Evolutionary conservation across 2,329 filamentous ascomycete genomes (phyloP), one percentile per base, ranked within the genome.

Genomic region (Apiospora malaysiana): DNA sequence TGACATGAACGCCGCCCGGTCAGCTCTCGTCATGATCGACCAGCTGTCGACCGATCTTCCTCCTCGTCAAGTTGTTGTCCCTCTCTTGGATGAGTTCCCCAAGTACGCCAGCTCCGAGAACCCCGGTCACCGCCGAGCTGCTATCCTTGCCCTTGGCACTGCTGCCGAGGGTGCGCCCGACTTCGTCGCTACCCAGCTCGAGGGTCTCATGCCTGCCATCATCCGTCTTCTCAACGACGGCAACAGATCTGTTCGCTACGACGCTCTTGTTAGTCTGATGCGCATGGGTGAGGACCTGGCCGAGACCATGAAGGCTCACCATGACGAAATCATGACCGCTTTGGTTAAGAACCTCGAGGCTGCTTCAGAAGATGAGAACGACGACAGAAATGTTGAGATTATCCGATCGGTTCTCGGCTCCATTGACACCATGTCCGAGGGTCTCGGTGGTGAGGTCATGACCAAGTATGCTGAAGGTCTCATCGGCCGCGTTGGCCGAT

Each of bases 151-250:
- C 67, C 89, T 99, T 6, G 95, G 95, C 72, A 97, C 95, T 85
- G 95, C 94, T 76, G 95, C 97, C 69, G 96, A 98, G 85, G 96
- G 96, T 76, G 95, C 96, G 42, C 96, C 96, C 21, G 96, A 99
- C 82, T 99, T 98, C 83, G 94, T 98, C 78, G 94, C 94, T 74
- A 97, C 95, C 25, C 96, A 99, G 83, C 89, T 98, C 73, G 88
- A 92, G 78, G 89, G 92, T 75, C 92, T 98, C 75, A 90, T 98
- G 81, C 96, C 96, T 67, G 87, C 93, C 76, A 91, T 98, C 71
- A 87, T 98, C 71, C 91, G 90, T 78, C 88, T 98, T 10, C 89
- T 99, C 49, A 88, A 94, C 79, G 96, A 99, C 79, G 86, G 89
- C n/a, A 93, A 97, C 75, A 87, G 90, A 75, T 91, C 91, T 76